Conservation (phyloP, 2,329 filamentous ascomycete genomes). For the Fusarium hostae region DNA sequence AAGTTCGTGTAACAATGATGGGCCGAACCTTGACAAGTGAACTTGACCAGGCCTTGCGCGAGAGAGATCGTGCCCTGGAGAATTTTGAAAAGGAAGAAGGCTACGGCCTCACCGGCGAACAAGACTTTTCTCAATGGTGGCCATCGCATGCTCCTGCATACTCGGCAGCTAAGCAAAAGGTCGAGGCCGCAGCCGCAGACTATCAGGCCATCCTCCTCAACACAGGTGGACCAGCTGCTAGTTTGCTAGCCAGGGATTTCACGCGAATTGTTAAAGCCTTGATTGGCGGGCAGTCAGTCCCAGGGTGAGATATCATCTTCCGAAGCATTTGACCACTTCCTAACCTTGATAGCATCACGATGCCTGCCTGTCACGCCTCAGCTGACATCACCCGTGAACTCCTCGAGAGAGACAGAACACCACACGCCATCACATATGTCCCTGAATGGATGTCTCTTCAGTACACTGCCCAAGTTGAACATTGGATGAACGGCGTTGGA, state of each 20-base stretch:
- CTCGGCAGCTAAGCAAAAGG: conserved; percentile 17
- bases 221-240: conserved; percentile 17
- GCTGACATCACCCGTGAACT: conserved; percentile 26
- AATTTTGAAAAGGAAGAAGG: conserved; percentile 28
- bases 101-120: conserved; percentile 8
- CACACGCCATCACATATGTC: conserved; percentile 31
- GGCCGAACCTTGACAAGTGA: conserved; percentile 6
- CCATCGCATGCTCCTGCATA: conserved; percentile 25
- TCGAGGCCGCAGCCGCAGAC: conserved; percentile 13
- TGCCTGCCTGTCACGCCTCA: conserved; percentile 34
- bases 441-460: conserved; percentile 25
- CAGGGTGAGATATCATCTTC: not conserved
- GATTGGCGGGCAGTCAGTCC: conserved; percentile 15
- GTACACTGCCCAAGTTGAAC: conserved; percentile 25
- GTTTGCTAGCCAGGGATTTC: conserved; percentile 11
- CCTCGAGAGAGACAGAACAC: conserved; percentile 20
- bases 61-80: conserved; percentile 22
- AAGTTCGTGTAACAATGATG: not conserved
- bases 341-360: conserved; percentile 25
- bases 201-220: conserved; percentile 15
- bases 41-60: conserved; percentile 19
- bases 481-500: conserved; percentile 35
- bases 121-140: conserved; percentile 34
- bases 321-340: not conserved
- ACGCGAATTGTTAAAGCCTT: conserved; percentile 19